phyloP scores from a whole-genome alignment of 768 basidiomycete genomes.

The Kwoniella bestiolae region DNA sequence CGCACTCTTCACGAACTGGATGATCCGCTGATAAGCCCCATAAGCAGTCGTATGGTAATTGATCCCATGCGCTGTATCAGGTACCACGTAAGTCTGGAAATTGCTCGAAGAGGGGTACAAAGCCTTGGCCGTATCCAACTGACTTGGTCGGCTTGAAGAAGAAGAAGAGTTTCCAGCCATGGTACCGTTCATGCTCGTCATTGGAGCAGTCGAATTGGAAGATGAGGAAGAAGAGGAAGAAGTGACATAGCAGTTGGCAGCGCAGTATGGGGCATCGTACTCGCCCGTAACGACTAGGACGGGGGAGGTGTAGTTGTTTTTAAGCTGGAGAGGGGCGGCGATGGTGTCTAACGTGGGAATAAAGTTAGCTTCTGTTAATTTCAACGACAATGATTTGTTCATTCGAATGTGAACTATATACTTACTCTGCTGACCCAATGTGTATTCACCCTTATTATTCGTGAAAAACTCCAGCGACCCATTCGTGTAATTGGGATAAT shows the following conservation, averaged over 20 bases:
- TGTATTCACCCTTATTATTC: slow-evolving; percentile 41
- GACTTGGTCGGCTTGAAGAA: slow-evolving; percentile 9
- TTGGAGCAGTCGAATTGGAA: background rate
- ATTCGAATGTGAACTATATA: background rate
- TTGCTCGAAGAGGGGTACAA: slow-evolving; percentile 32
- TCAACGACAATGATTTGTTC: background rate
- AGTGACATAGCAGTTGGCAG: slow-evolving; percentile 36
- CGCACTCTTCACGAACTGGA: slow-evolving; percentile 22
- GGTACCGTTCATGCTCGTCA: background rate
- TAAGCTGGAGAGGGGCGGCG: slow-evolving; percentile 13
- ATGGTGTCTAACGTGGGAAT: slow-evolving; percentile 29
- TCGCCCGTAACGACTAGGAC: slow-evolving; percentile 39
- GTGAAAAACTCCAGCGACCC: slow-evolving; percentile 34
- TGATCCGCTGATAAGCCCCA: slow-evolving; percentile 40
- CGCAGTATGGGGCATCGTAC: slow-evolving; percentile 43
- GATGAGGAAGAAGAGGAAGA: slow-evolving; percentile 17
- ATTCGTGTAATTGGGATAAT: slow-evolving; percentile 45
- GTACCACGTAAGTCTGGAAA: slow-evolving; percentile 38
- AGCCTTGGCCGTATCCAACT: slow-evolving; percentile 41
- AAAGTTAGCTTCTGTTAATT: background rate
- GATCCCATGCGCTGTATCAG: slow-evolving; percentile 45
- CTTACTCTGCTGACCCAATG: slow-evolving; percentile 40
- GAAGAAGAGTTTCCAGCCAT: background rate
- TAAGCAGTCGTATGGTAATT: slow-evolving; percentile 43
- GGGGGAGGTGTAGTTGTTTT: slow-evolving; percentile 31